phyloP scores from a whole-genome alignment of 768 basidiomycete genomes.

The Leccinum aurantiacum region DNA sequence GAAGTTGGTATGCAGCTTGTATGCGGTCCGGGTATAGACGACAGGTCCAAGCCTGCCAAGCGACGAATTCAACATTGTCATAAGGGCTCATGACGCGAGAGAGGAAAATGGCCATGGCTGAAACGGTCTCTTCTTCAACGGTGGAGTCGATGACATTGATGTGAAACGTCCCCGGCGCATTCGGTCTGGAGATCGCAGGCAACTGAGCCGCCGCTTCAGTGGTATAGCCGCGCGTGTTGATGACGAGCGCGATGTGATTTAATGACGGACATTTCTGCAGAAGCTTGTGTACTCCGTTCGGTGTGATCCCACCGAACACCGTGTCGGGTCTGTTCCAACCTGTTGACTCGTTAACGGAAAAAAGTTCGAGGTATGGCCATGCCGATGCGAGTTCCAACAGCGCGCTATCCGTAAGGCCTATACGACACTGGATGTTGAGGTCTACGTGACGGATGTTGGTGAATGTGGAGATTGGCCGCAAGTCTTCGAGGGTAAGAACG shows the following conservation, averaged over 20 bases:
- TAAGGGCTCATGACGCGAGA: neutral
- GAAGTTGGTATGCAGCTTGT: neutral
- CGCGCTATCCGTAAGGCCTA: neutral
- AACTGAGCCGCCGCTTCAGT: neutral
- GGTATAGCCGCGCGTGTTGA: neutral
- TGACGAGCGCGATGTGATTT: neutral
- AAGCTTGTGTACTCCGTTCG: neutral
- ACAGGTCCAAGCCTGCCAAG: neutral
- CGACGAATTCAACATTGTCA: neutral
- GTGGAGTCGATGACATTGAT: neutral
- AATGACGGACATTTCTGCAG: neutral
- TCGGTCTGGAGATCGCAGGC: neutral
- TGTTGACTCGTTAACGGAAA: neutral
- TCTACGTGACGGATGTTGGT: neutral
- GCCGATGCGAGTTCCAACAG: neutral
- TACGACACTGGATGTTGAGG: neutral
- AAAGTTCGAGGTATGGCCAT: neutral
- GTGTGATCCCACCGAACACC: neutral
- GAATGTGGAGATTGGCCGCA: neutral
- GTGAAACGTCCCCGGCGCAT: neutral
- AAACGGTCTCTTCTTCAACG: neutral
- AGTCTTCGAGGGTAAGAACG: neutral
- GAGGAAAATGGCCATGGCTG: neutral
- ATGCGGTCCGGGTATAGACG: neutral
- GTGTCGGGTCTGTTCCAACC: neutral